Evolutionary conservation across 2,329 filamentous ascomycete genomes (phyloP), one percentile per base, ranked within the genome.

Genomic region (Elsinoe arachidis): DNA sequence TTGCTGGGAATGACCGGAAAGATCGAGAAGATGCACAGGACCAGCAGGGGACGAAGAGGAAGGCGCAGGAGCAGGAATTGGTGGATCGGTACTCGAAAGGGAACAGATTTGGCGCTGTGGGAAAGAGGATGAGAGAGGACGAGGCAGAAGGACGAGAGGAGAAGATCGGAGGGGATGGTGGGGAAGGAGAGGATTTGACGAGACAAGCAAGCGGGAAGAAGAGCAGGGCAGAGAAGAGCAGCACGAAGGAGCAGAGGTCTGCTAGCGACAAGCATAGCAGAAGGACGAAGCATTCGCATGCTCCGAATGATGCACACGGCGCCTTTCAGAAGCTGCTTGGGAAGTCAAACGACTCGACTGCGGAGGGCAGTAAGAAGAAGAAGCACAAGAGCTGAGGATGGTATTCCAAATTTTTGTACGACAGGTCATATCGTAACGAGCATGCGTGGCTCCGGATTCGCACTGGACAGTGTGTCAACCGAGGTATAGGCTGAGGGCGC

Each of bases 1-100:
- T 97, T 66, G 86, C 68, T 1, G 75, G 75, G 30, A 78, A 78
- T 57, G 74, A 76, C 52, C 64, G 65, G 62, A 75, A 72, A 60
- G 74, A 77, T 62, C 59, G 65, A 12, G 68, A 75, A 61, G 59
- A 73, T 37, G 65, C 62, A 56, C 72, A 72, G 62, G 62, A 67
- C 51, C 62, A 67, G 57, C 69, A 65, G 9, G 65, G 64, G 3
- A 69, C 68, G 49, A 69, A 70, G 62, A 63, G 68, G 59, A 72
- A 71, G 62, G 60, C 70, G 26, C 68, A 70, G 53, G 65, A 68
- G 30, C 33, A 53, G 9, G 49, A 33, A 19, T 61, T 71, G 57
- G 49, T 59, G 46, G 64, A 63, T 19, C 53, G 61, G 46, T 58
- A 63, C 3, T 68, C 69, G 11, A 70, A 59, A 53, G 67, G 70